phyloP scores from a whole-genome alignment of 305 asterid genomes.

The Fraxinus albicans region DNA sequence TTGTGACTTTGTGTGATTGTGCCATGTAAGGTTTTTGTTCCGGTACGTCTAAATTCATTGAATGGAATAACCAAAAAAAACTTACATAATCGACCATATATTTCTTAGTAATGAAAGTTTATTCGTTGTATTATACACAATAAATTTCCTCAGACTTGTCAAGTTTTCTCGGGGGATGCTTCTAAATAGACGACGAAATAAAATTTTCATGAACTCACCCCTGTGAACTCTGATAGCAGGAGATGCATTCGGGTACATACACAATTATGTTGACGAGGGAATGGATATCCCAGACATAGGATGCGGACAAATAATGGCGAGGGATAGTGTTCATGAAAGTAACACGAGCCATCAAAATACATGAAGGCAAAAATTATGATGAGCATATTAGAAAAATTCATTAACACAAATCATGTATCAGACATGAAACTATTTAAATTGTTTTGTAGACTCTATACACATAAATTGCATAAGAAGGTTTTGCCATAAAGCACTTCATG shows the following conservation, averaged over 20 bases:
- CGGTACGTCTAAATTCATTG: background rate
- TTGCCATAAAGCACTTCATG: background rate
- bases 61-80: background rate
- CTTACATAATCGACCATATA: background rate
- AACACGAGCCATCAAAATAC: background rate
- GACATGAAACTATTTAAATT: background rate
- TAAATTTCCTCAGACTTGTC: background rate
- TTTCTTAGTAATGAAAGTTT: background rate
- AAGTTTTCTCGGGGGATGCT: background rate
- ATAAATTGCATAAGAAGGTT: background rate
- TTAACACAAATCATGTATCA: background rate
- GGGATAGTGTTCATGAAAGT: background rate
- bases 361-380: background rate
- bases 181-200: background rate
- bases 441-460: background rate
- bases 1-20: background rate
- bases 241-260: background rate
- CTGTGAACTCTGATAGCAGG: background rate
- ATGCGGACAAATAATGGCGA: background rate
- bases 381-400: background rate
- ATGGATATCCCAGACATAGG: too few species aligned
- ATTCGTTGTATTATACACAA: background rate
- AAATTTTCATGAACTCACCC: background rate
- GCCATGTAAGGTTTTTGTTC: background rate
- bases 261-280: background rate